Conservation (phyloP, 1,284 basidiomycete genomes). For the Ceratobasidium sp. region DNA sequence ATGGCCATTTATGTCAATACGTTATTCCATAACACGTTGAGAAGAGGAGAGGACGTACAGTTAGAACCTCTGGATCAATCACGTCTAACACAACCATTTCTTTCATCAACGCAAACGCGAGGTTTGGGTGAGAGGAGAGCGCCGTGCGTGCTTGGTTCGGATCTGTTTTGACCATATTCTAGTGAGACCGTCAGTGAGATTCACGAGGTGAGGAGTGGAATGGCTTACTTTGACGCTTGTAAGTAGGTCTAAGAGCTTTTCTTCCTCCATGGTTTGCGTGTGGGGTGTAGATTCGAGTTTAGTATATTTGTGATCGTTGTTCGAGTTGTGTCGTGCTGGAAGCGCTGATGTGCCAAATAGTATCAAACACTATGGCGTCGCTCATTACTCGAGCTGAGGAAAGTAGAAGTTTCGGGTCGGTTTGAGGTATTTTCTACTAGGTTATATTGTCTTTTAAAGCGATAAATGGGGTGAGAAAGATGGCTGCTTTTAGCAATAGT, state of each 20-base stretch:
- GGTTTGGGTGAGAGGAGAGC: slow-evolving; percentile 48
- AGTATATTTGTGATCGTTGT: too few species aligned
- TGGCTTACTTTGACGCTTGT: slow-evolving; percentile 33
- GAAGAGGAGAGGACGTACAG: slow-evolving; percentile 27
- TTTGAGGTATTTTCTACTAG: too few species aligned
- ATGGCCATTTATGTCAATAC: background rate
- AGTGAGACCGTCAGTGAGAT: background rate
- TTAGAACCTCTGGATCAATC: slow-evolving; percentile 46
- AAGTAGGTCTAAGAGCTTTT: slow-evolving; percentile 40
- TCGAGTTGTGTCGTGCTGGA: too few species aligned
- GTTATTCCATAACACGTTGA: background rate
- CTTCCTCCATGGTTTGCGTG: slow-evolving; percentile 33
- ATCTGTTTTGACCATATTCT: slow-evolving; percentile 43
- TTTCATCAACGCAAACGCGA: slow-evolving; percentile 48
- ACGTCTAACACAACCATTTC: slow-evolving; percentile 48
- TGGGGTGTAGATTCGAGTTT: background rate
- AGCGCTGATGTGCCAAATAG: too few species aligned
- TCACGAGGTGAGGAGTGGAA: background rate
- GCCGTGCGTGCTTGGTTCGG: slow-evolving; percentile 47
- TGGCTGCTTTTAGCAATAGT: too few species aligned
- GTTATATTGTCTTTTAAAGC: too few species aligned
- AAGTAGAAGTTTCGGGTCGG: too few species aligned
- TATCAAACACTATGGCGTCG: too few species aligned
- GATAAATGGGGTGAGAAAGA: too few species aligned
- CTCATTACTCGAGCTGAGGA: too few species aligned